Evolutionary conservation across 2,329 filamentous ascomycete genomes (phyloP).

Genomic region (Phialophora chinensis): DNA sequence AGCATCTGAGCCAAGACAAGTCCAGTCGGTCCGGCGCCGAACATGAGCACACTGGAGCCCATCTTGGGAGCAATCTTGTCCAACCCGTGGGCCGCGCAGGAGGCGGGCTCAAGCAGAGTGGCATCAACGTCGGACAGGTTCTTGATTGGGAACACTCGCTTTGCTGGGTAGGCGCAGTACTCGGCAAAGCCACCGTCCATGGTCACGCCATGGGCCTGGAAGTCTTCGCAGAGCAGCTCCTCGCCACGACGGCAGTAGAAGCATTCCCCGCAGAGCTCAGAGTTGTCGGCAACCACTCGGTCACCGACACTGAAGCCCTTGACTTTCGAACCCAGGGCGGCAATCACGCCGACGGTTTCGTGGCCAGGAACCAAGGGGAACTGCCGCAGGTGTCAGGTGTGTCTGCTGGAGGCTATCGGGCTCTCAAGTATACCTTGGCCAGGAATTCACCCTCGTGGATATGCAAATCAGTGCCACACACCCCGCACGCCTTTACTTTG

Average conservation of each 20-base stretch:
- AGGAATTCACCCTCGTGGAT: conserved; percentile 71
- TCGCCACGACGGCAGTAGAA: conserved; percentile 75
- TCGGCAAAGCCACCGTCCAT: conserved; percentile 75
- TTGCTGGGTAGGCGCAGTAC: conserved; percentile 60
- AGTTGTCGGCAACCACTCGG: conserved; percentile 63
- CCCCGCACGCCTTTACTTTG: conserved; percentile 71
- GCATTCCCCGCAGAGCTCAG: conserved; percentile 71
- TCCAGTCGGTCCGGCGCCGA: conserved; percentile 71
- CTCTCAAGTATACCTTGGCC: conserved; percentile 52
- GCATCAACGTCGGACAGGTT: conserved; percentile 72
- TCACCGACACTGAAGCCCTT: conserved; percentile 67
- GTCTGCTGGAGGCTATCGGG: conserved; percentile 17
- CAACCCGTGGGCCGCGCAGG: conserved; percentile 67
- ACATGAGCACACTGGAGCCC: conserved; percentile 68
- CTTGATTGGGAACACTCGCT: conserved; percentile 68
- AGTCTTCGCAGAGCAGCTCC: conserved; percentile 71
- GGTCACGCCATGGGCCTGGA: conserved; percentile 64
- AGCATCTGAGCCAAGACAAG: conserved; percentile 69
- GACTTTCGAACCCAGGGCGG: conserved; percentile 63
- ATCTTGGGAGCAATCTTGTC: conserved; percentile 65
- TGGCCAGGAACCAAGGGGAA: conserved; percentile 72
- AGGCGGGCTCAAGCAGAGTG: conserved; percentile 72
- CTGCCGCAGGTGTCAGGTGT: conserved; percentile 42
- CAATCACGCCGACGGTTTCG: conserved; percentile 71
- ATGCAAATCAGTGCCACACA: conserved; percentile 63